Base-by-base conservation (phyloP, 768 basidiomycete genomes). In the Lepiota venenata region DNA sequence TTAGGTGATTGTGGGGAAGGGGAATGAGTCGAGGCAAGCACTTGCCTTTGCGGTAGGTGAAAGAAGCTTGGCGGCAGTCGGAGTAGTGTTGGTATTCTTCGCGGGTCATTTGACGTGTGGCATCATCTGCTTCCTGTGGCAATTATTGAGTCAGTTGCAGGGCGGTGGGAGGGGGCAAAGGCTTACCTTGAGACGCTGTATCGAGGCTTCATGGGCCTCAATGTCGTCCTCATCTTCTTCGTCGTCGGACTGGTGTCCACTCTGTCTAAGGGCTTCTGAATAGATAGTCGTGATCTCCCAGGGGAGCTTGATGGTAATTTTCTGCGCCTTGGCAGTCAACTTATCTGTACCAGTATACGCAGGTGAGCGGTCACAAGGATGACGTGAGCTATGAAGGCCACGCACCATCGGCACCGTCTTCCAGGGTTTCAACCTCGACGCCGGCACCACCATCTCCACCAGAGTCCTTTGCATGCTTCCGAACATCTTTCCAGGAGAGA, bases 51-150 rank as follows among this genome's bases (percentile, higher is more conserved):
- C 94, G 85, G 68, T 95, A 97, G 0, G 95, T 97, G 68, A 98
- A 98, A 14, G 92, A 92, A 0, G 95, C 95, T 68, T 97, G 95
- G 55, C 95, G 82, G 72, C 94, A 97, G 66, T 96, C 93, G 2
- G 94, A 94, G 66, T 97, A 97, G 65, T 94, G 93, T 56, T 95
- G 90, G 67, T 98, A 98, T 63, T 98, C 93, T 66, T 98, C 95
- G 61, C 91, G 81, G 7, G 93, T 95, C 95, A 98, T 98, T 71
- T 92, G 84, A 42, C 91, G 81, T 1, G 95, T 98, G 10, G 93
- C 88, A 58, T 94, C 92, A 69, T 98, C 95, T 2, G 93, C 93
- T 79, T 97, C 94, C 87, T 92, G 58, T 7, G 48, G 32, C 8
- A 40, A 15, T 8, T 18, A 11, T 63, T 22, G 18, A n/a, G 12